Evolutionary conservation across 202 grass and related monocot genomes (phyloP).

Genomic region (Thinopyrum obtusiflorum): DNA sequence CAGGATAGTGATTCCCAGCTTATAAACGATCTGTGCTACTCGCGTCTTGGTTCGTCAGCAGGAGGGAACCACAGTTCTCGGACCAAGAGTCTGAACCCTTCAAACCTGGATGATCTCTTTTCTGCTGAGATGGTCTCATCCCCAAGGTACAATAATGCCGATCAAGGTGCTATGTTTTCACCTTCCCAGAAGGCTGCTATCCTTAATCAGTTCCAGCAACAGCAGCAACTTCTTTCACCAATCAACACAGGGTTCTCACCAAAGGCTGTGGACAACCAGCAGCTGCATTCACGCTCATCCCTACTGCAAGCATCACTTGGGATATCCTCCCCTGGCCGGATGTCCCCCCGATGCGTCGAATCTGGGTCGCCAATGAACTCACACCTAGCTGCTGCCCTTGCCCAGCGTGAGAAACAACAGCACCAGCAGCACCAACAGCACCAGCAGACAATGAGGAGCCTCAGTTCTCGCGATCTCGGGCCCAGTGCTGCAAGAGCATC

Average conservation of each 20-base stretch:
- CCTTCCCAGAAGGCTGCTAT: constrained; percentile 82
- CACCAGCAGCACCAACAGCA: not conserved
- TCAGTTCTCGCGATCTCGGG: constrained; percentile 60
- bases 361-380: constrained; percentile 72
- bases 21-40: constrained; percentile 58
- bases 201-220: constrained; percentile 80
- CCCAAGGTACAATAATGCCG: constrained; percentile 70
- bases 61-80: constrained; percentile 47
- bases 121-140: constrained; percentile 64
- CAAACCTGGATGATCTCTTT: constrained; percentile 92
- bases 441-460: constrained; percentile 50
- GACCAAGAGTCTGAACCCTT: constrained; percentile 57
- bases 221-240: constrained; percentile 81
- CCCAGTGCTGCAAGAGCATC: constrained; percentile 49
- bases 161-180: constrained; percentile 75
- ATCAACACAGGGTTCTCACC: constrained; percentile 77
- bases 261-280: constrained; percentile 57
- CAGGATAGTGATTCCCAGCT: constrained; percentile 64
- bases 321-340: constrained; percentile 66
- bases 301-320: constrained; percentile 67
- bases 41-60: constrained; percentile 42
- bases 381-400: constrained; percentile 68
- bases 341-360: constrained; percentile 70
- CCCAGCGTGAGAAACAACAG: constrained; percentile 59
- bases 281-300: constrained; percentile 54